A percentile compares a stretch with the other conserved stretches of the same genome.
These are phyloP conservation scores for Phytophthora macrochlamydospora DNA, from an alignment of 352 stramenopile genomes.

Conservation along the genomic window DNA sequence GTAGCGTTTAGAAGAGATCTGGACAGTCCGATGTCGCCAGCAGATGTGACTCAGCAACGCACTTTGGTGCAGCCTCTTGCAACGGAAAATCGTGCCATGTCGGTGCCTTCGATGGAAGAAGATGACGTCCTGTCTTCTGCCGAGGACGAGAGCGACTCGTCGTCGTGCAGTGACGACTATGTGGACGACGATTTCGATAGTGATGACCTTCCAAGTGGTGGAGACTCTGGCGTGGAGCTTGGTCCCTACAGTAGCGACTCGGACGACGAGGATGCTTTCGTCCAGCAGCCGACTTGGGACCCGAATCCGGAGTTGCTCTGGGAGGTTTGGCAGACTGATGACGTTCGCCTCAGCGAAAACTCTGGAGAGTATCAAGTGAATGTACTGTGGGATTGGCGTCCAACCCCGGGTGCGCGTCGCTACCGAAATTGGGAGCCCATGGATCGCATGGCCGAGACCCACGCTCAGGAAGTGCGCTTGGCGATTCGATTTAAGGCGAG, in stretches of 20 bases:
- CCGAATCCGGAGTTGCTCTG: neutral
- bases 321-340: constrained; percentile 4
- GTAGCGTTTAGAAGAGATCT: too few relatives aligned
- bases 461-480: neutral
- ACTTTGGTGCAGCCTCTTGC: too few relatives aligned
- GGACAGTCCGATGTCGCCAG: too few relatives aligned
- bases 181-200: constrained; percentile 3
- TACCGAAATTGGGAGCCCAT: neutral
- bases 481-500: constrained; percentile 1
- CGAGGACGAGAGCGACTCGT: neutral
- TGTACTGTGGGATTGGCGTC: constrained; percentile 1
- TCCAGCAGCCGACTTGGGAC: neutral
- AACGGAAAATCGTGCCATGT: too few relatives aligned
- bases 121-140: neutral
- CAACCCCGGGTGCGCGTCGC: neutral
- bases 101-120: too few relatives aligned
- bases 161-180: constrained; percentile 8
- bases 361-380: neutral
- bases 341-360: neutral
- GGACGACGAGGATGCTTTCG: neutral
- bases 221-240: neutral
- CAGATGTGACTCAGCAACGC: too few relatives aligned
- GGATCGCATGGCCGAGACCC: neutral
- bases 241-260: neutral
- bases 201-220: constrained; percentile 4